These are phyloP conservation scores for Aquilaria agallochum DNA, from an alignment of 441 rosid species.

Conservation along the genomic window DNA sequence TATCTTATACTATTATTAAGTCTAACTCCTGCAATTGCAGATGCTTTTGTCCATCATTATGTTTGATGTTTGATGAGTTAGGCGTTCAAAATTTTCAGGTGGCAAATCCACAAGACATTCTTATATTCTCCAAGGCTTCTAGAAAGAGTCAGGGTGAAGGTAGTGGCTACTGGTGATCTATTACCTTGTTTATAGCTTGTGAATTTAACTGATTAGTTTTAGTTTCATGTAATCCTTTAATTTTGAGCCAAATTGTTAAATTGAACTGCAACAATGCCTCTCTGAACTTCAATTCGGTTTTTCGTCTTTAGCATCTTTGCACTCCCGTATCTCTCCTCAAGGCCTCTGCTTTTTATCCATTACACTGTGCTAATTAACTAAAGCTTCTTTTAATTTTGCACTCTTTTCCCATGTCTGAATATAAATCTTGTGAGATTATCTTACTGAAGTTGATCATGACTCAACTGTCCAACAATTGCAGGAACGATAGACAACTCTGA, in stretches of 20 bases:
- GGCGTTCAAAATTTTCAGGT: conserved; percentile 43
- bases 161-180: neutral
- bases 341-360: neutral
- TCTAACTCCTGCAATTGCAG: neutral
- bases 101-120: conserved; percentile 98
- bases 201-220: no score
- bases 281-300: neutral
- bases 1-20: conserved; percentile 24
- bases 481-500: conserved; percentile 78
- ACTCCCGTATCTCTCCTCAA: neutral
- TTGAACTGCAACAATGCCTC: neutral
- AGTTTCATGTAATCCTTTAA: no score
- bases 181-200: no score
- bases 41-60: no score
- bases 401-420: neutral
- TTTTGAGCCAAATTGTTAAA: neutral
- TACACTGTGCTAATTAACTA: neutral
- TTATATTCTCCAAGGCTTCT: conserved; percentile 91
- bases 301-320: neutral
- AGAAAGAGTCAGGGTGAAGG: conserved; percentile 62
- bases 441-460: neutral
- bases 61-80: no score
- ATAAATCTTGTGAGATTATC: neutral
- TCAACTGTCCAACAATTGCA: conserved; percentile 25
- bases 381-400: no score